Evolutionary conservation across 306 rosid genomes (phyloP).

Genomic region (Cucurbita pepo): DNA sequence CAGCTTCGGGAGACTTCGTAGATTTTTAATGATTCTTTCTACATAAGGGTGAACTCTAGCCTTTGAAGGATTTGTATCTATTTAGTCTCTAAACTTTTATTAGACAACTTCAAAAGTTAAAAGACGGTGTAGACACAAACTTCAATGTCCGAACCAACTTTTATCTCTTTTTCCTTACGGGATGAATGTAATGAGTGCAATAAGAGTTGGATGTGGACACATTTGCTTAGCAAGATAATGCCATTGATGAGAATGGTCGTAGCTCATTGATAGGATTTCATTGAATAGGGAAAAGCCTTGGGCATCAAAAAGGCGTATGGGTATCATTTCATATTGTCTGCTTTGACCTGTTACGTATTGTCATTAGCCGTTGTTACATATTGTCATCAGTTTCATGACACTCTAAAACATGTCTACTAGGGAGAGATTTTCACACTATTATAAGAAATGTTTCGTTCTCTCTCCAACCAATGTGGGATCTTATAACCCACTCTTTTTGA

Average conservation of each 20-base stretch:
- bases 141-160: too few species aligned
- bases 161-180: neutral
- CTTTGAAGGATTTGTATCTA: too few species aligned
- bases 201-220: neutral
- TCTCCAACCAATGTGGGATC: too few species aligned
- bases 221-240: neutral
- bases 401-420: too few species aligned
- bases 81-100: neutral
- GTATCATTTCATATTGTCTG: neutral
- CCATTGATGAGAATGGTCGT: neutral
- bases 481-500: too few species aligned
- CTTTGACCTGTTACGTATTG: too few species aligned
- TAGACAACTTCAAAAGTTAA: too few species aligned
- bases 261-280: neutral
- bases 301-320: neutral
- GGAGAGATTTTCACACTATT: too few species aligned
- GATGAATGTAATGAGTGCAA: neutral
- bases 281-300: neutral
- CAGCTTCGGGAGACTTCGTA: neutral
- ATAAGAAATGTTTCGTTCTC: too few species aligned
- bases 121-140: too few species aligned
- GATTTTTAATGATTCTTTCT: neutral
- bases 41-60: neutral
- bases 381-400: too few species aligned
- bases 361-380: too few species aligned